phyloP scores from a whole-genome alignment of 2,329 filamentous ascomycete genomes.

The Lecanoromycetidae sp. region DNA sequence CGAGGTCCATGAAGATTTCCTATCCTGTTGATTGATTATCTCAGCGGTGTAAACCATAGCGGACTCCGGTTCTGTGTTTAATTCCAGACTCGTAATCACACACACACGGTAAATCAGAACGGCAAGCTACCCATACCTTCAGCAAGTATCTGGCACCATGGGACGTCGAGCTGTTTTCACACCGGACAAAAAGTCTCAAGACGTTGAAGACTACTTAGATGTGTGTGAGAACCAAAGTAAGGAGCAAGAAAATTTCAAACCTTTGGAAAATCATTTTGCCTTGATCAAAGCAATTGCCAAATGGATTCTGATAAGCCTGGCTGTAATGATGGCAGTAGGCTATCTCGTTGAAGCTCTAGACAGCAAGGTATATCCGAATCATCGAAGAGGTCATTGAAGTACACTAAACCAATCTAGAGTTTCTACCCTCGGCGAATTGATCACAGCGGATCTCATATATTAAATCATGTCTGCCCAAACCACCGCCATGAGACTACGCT shows the following conservation, averaged over 20 bases:
- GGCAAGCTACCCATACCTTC: no score
- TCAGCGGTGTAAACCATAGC: no score
- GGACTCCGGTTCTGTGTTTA: no score
- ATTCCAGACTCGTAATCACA: no score
- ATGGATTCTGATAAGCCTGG: slow-evolving; percentile 2
- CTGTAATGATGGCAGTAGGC: neutral
- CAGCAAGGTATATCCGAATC: neutral
- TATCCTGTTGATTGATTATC: no score
- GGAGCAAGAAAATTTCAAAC: neutral
- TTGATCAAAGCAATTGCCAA: neutral
- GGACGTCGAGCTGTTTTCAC: slow-evolving; percentile 1
- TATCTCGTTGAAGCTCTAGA: neutral
- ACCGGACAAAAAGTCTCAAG: slow-evolving; percentile 2
- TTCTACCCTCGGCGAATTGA: no score
- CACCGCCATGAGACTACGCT: neutral
- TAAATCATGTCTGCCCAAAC: neutral
- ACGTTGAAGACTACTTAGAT: neutral
- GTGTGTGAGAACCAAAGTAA: neutral
- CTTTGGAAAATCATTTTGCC: neutral
- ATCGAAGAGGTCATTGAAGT: neutral
- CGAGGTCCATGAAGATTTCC: no score
- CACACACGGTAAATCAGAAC: no score
- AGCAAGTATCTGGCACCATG: neutral
- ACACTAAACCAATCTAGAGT: neutral
- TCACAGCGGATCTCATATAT: neutral